Evolutionary conservation across 2,329 filamentous ascomycete species (phyloP), one percentile per base, ranked within the genome.

Genomic region (Alternaria novae-zelandiae): DNA sequence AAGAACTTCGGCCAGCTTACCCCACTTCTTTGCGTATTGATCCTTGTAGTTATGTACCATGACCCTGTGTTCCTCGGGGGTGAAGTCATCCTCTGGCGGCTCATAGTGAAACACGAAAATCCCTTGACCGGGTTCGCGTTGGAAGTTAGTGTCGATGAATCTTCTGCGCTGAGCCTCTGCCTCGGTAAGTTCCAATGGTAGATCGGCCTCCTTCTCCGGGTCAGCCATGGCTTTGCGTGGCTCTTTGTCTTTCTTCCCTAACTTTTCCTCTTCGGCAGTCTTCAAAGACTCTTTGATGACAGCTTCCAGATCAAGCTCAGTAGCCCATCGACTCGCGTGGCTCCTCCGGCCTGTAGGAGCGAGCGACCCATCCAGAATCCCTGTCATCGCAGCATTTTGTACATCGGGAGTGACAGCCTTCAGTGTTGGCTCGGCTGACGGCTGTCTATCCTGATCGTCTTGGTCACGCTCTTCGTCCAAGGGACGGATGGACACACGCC

Each of bases 21-120:
- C 91, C 91, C 91, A 96, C 74, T 94, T 91, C 83, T 96, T 96
- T 0, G 91, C 91, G 61, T 87, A 87, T 46, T 79, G 75, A 65
- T 93, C 90, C 54, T 92, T 84, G 73, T 93, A 95, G 11, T 88
- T 86, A 70, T 90, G 89, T 69, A 94, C 90, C 74, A 96, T 94
- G 26, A 87, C 83, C 47, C 87, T 85, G 41, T 87, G 85, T 77
- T 96, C 92, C 66, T 91, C 87, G 17, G 87, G 84, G 0, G 88
- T 91, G 78, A 94, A 95, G 73, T 93, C 92, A 74, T 93, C 89
- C 57, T 89, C 83, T 5, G 90, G 89, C 12, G 91, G 90, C 50
- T 93, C 85, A 54, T 92, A 90, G 61, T 92, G 87, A 83, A 91
- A 94, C 13, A 88, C 84, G 4, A 88, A 84, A 9, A 94, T 88